Percentiles rank a stretch among this genome's conserved stretches.
phyloP scores from a whole-genome alignment of 2,329 filamentous ascomycete species.

The Colletotrichum filicis region DNA sequence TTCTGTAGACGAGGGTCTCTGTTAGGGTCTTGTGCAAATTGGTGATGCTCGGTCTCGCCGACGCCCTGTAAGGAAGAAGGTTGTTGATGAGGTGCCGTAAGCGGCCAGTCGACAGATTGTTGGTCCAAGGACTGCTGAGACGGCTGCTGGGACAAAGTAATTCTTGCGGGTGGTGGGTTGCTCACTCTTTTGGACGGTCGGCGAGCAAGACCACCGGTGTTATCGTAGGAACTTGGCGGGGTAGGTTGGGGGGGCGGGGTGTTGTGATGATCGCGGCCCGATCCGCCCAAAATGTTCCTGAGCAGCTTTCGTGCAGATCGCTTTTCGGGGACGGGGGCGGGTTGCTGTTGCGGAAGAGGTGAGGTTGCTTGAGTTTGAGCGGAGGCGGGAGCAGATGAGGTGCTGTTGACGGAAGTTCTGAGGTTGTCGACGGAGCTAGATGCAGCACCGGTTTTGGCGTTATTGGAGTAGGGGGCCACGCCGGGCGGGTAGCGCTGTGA shows the following conservation, averaged over 20 bases:
- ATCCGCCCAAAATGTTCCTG: conserved; percentile 63
- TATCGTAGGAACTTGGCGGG: conserved; percentile 56
- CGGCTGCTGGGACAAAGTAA: conserved; percentile 47
- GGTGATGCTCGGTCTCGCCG: conserved; percentile 50
- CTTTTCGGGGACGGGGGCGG: conserved; percentile 48
- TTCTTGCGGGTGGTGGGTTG: conserved; percentile 57
- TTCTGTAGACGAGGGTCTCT: conserved; percentile 52
- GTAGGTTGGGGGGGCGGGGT: conserved; percentile 39
- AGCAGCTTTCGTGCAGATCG: conserved; percentile 65
- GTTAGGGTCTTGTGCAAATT: conserved; percentile 51
- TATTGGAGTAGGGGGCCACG: conserved; percentile 45
- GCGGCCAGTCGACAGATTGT: conserved; percentile 46
- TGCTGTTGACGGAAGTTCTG: conserved; percentile 41
- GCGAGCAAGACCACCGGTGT: conserved; percentile 59
- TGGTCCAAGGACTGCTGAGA: conserved; percentile 52
- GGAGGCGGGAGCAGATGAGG: conserved; percentile 6
- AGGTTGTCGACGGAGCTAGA: conserved; percentile 57
- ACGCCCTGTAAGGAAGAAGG: conserved; percentile 58
- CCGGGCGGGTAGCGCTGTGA: conserved; percentile 58
- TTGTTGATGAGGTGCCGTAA: conserved; percentile 44
- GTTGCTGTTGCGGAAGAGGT: conserved; percentile 33
- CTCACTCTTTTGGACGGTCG: conserved; percentile 68
- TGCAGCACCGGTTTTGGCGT: conserved; percentile 47
- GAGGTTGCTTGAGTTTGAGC: conserved; percentile 19
- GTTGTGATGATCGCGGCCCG: conserved; percentile 44